Base-by-base conservation (phyloP, 2,329 filamentous ascomycete species). In the Talaromyces piceae region DNA sequence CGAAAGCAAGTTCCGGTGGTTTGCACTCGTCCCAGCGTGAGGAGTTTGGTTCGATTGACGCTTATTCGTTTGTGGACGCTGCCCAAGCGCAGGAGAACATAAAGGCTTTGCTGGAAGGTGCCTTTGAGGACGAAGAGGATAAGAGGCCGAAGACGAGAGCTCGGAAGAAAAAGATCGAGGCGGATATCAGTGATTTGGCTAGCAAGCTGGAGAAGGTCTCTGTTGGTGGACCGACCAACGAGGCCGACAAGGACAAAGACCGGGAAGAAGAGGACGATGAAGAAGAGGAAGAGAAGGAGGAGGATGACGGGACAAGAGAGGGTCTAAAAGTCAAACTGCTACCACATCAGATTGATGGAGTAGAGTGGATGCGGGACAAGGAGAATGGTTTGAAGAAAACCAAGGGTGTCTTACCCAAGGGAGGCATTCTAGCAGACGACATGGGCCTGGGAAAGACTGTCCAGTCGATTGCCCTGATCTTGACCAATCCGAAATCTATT, bases 361-460 rank as follows among this genome's bases (percentile, higher is more conserved):
- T 97, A 1, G 82, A 85, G 51, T 98, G 93, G 91, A 95, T 98
- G 89, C 85, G 81, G 51, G 87, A 91, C 53, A 89, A 94, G 61
- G 93, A 98, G 70, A 83, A 89, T 9, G 91, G 91, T 2, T 83
- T 83, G 16, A 83, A 87, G 54, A 95, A 93, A 72, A 86, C 85
- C 59, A 88, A 87, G 53, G 81, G 79, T 3, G 76, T 82, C 1
- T 79, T 94, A 8, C 90, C 91, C 26, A 93, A 94, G 60, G 93
- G 93, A 30, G 93, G 93, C 16, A 95, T 98, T 56, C 78, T 98
- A 30, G 93, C 93, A 16, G 93, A 98, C 62, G 93, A 98, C 65
- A 74, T 97, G 91, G 91, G 91, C 58, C 75, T 97, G 12, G 93
- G 93, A 53, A 98, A 98, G 76, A 98, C 93, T 0, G 80, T 98